These are phyloP conservation scores for Aspergillus nomiae DNA, from an alignment of 2,329 filamentous ascomycete species.

Conservation along the genomic window DNA sequence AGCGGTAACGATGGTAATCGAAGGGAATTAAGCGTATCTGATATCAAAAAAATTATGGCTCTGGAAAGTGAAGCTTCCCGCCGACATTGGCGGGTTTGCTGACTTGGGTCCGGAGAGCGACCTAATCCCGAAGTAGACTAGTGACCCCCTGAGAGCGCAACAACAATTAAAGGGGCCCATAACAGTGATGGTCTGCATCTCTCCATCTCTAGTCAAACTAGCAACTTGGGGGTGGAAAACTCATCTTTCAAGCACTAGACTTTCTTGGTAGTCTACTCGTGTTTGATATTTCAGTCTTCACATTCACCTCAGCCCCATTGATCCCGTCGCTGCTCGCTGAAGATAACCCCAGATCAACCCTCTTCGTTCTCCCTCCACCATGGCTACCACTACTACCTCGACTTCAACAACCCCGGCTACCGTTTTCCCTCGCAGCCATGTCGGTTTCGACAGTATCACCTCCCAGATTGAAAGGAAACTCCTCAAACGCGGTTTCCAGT, in stretches of 20 bases:
- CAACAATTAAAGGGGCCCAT: conserved; percentile 29
- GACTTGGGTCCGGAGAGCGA: conserved; percentile 27
- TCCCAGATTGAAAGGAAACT: conserved; percentile 99
- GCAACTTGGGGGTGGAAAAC: conserved; percentile 16
- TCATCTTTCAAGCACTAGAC: conserved; percentile 14
- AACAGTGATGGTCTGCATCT: conserved; percentile 16
- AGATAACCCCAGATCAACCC: conserved; percentile 7
- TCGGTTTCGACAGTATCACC: conserved; percentile 99
- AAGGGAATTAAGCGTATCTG: background rate
- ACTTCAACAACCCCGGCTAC: conserved; percentile 47
- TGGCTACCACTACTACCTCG: conserved; percentile 68
- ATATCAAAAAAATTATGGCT: background rate
- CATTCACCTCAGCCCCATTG: conserved; percentile 23
- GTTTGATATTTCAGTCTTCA: conserved; percentile 19
- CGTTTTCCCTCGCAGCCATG: conserved; percentile 91
- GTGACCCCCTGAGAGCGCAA: conserved; percentile 42
- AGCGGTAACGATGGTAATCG: conserved; percentile 1
- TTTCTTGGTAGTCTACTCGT: conserved; percentile 10
- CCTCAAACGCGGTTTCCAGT: conserved; percentile 98
- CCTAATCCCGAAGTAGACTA: conserved; percentile 36
- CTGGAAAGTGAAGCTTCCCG: conserved; percentile 23
- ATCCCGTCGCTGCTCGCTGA: background rate
- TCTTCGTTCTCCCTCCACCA: conserved; percentile 48
- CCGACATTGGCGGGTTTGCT: conserved; percentile 18
- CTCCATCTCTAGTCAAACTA: conserved; percentile 17